phyloP scores from a whole-genome alignment of 768 basidiomycete species.

The Porphyrellus cyaneotinctus region DNA sequence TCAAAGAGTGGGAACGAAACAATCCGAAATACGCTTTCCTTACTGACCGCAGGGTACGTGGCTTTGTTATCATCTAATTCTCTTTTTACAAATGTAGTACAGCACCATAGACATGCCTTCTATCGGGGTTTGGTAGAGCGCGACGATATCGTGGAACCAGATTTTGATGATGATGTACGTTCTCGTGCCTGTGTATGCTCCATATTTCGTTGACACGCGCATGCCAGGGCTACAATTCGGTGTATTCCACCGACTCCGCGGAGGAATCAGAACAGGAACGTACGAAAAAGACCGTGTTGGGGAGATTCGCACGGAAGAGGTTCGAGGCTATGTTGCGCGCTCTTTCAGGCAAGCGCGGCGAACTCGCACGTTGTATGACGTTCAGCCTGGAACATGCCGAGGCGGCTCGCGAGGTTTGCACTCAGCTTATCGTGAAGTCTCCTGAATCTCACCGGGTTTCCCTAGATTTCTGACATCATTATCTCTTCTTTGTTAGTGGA shows the following conservation, averaged over 20 bases:
- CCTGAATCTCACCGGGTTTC: slow-evolving; percentile 1
- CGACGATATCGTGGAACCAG: slow-evolving; percentile 50
- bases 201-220: slow-evolving; percentile 7
- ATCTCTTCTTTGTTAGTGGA: slow-evolving; percentile 85
- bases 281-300: slow-evolving; percentile 69
- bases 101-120: slow-evolving; percentile 72
- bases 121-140: slow-evolving; percentile 68
- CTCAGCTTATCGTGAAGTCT: neutral
- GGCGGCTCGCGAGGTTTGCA: slow-evolving; percentile 81
- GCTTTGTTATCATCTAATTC: neutral
- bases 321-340: slow-evolving; percentile 91
- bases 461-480: slow-evolving; percentile 85
- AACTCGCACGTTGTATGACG: slow-evolving; percentile 94
- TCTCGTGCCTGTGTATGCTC: neutral
- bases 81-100: slow-evolving; percentile 4
- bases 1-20: slow-evolving; percentile 70
- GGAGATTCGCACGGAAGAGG: slow-evolving; percentile 72
- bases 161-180: slow-evolving; percentile 77
- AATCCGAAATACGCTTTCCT: slow-evolving; percentile 86
- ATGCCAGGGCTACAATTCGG: slow-evolving; percentile 74
- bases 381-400: slow-evolving; percentile 96
- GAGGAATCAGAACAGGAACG: slow-evolving; percentile 92
- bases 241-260: slow-evolving; percentile 89
- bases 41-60: slow-evolving; percentile 46
- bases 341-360: slow-evolving; percentile 80